These are phyloP conservation scores for Kernera saxatilis DNA, from an alignment of 345 rosid species.

Conservation along the genomic window DNA sequence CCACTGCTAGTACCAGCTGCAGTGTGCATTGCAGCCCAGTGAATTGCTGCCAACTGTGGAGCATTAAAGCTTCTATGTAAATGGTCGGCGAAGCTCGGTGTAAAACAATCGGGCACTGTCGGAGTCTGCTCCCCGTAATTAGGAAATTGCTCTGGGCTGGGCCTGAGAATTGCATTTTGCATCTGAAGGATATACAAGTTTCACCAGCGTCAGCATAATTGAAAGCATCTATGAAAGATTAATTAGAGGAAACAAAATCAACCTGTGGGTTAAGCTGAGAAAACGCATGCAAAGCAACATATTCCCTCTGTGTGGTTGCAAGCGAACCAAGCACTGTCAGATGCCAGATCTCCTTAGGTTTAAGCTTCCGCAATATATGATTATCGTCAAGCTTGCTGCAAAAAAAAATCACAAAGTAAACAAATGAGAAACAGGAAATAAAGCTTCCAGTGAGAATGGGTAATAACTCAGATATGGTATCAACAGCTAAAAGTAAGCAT, in stretches of 20 bases:
- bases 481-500: background rate
- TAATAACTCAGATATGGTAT: slow-evolving; percentile 1
- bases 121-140: slow-evolving; percentile 89
- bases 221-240: slow-evolving; percentile 11
- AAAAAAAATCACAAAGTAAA: slow-evolving; percentile 2
- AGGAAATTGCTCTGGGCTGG: slow-evolving; percentile 91
- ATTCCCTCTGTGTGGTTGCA: slow-evolving; percentile 99
- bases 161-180: slow-evolving; percentile 92
- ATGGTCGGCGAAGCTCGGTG: slow-evolving; percentile 73
- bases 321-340: slow-evolving; percentile 95
- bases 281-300: slow-evolving; percentile 97
- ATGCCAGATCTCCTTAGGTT: slow-evolving; percentile 75
- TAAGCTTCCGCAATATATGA: slow-evolving; percentile 86
- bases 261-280: slow-evolving; percentile 96
- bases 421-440: background rate
- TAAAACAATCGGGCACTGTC: slow-evolving; percentile 92
- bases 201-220: slow-evolving; percentile 20
- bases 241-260: slow-evolving; percentile 7
- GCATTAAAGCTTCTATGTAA: slow-evolving; percentile 75
- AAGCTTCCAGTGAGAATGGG: background rate
- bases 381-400: slow-evolving; percentile 73
- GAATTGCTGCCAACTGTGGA: slow-evolving; percentile 92
- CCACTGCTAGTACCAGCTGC: slow-evolving; percentile 98
- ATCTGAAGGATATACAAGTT: slow-evolving; percentile 43
- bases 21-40: slow-evolving; percentile 99